Evolutionary conservation across 331 rosid genomes (phyloP).

Genomic region (Telfairia occidentalis): DNA sequence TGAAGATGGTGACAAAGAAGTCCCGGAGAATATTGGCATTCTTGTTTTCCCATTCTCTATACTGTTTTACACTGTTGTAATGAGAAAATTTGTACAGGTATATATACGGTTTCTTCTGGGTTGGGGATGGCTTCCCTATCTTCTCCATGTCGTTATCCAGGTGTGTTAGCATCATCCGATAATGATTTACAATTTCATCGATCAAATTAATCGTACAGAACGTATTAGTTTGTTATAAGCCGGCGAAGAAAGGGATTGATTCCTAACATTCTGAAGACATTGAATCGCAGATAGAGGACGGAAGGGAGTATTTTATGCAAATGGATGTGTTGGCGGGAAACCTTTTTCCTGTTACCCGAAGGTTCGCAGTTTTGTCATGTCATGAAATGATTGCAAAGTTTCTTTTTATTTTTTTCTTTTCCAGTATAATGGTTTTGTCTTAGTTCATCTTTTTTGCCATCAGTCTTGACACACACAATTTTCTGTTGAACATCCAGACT

Average conservation of each 20-base stretch:
- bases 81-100: background rate
- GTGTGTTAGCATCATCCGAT: background rate
- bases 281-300: conserved; percentile 25
- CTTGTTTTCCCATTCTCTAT: background rate
- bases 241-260: background rate
- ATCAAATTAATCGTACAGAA: background rate
- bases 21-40: background rate
- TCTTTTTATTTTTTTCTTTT: background rate
- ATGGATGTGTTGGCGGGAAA: conserved; percentile 28
- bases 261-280: background rate
- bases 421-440: background rate
- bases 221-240: background rate
- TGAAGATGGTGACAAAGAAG: background rate
- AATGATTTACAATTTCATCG: background rate
- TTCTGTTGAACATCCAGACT: conserved; percentile 29
- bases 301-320: conserved; percentile 31
- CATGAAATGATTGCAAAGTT: background rate
- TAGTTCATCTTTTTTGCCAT: background rate
- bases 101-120: background rate
- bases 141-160: conserved; percentile 13
- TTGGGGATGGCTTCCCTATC: conserved; percentile 11
- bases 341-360: conserved; percentile 39
- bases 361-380: conserved; percentile 26
- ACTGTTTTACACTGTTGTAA: background rate
- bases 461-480: background rate